Base-by-base conservation (phyloP, 192 early-diverging fungal genomes). In the Podochytrium sp. region DNA sequence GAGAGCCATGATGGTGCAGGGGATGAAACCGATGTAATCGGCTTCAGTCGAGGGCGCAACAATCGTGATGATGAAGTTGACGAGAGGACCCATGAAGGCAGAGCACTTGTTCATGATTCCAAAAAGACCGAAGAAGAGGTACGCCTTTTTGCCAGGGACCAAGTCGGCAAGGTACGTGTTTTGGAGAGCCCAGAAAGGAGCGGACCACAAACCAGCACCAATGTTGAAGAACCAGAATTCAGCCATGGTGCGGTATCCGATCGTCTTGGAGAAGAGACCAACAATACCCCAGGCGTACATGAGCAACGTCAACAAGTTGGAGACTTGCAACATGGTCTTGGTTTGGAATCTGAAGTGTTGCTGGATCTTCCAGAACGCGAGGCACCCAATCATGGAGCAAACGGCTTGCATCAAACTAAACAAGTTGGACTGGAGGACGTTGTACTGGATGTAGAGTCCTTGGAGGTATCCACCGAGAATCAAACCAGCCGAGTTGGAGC, bases 81-180 rank as follows among this genome's bases (percentile, higher is more conserved):
- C 65, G 1, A 74, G 71, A 12, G 81, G 79, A 2, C 81, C 81
- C 7, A 82, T 70, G 70, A 76, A 79, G 16, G 79, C 76, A 41
- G 76, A 79, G 16, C 67, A 75, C 39, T 79, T 79, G 65, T 70
- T 73, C 47, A 67, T 73, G 57, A 82, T 77, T 55, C 81, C 81
- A 65, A 82, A 82, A 25, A 82, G 63, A n/a, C 67, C 77, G 51
- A 82, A 82, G 51, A 82, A 82, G 61, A 82, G 57, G 65, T 82
- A 77, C 41, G 79, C 80, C 53, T 78, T 79, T 18, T 75, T 80
- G 20, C 41, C 34, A 1, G 81, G 81, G 27, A 82, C 52, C 25
- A 82, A 51, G 38, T 82, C 81, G n/a, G 79, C 47, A 30, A 82
- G 42, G 58, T 80, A 62, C 27, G 81, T 81, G 74, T 82, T 79